Percentiles rank a stretch among this genome's conserved stretches.
Evolutionary conservation across 106 monocot species (phyloP).

Genomic region (Apostasia ramifera): DNA sequence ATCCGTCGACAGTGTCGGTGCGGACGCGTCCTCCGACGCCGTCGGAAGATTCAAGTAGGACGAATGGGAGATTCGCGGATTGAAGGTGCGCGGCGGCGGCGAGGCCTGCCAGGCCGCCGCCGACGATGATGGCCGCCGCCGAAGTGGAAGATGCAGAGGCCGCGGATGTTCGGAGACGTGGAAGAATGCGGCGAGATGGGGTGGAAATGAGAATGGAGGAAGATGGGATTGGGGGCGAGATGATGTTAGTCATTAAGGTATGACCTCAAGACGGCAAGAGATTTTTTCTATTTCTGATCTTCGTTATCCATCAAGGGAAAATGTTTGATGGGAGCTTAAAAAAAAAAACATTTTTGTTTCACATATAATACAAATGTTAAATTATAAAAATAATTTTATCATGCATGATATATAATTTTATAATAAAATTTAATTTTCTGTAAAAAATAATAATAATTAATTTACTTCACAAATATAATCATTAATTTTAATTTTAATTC

Average conservation of each 20-base stretch:
- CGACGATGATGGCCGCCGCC: slow-evolving; percentile 46
- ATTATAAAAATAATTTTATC: too few species aligned
- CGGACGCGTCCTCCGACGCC: slow-evolving; percentile 80
- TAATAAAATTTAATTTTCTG: too few species aligned
- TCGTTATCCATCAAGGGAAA: too few species aligned
- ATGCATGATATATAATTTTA: too few species aligned
- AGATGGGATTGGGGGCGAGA: not conserved
- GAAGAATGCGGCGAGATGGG: not conserved
- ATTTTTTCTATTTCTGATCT: too few species aligned
- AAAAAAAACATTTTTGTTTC: too few species aligned
- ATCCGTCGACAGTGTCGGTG: slow-evolving; percentile 71
- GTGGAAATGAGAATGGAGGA: not conserved
- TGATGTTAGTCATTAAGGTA: not conserved
- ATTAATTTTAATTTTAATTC: too few species aligned
- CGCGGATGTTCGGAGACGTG: slow-evolving; percentile 2
- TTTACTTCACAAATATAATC: too few species aligned
- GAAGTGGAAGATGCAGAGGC: slow-evolving; percentile 5
- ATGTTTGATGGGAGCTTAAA: too few species aligned
- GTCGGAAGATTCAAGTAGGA: slow-evolving; percentile 80
- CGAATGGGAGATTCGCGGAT: slow-evolving; percentile 55
- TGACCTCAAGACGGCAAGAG: too few species aligned
- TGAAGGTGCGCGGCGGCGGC: slow-evolving; percentile 72
- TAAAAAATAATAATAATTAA: too few species aligned
- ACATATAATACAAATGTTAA: too few species aligned
- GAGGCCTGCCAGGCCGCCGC: slow-evolving; percentile 84